Evolutionary conservation across 371 early-diverging fungal species (phyloP), one percentile per base, ranked within the genome.

Genomic region (Syncephalastrum racemosum): DNA sequence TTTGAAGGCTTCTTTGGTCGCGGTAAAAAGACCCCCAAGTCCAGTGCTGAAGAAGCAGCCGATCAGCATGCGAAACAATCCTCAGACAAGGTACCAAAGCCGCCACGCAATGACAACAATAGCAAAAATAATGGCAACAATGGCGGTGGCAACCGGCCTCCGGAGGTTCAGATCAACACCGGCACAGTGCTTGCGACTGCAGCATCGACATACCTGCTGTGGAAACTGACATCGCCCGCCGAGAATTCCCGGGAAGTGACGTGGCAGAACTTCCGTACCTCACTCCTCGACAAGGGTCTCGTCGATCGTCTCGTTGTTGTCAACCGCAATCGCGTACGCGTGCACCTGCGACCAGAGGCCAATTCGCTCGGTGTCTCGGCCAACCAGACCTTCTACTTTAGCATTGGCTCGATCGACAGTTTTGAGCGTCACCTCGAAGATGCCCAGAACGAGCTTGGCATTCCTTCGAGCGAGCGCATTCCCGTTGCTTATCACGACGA

Each of bases 331-430:
- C 67, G 82, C 23, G 98, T 95, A 4, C 83, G 85, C 24, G 95
- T 95, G 3, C 80, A 86, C 50, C 73, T 96, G 46, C 81, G 91
- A 10, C 77, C 83, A 6, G 92, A 91, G 58, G 89, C 89, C 4
- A 62, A 71, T 2, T 74, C 82, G 12, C 56, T 82, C 13, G 80
- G 71, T 22, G 75, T 62, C 14, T 62, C 69, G 23, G 64, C 51
- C 22, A 19, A 50, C 60, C 74, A 64, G 41, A 56, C 62, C 0
- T 82, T 80, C 71, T 81, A 84, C 62, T 98, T 98, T 71, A 88
- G 93, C 43, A 96, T 98, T 46, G 98, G 97, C 24, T 92, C 92
- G n/a, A 89, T 95, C 0, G 98, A 96, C 52, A 83, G 90, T 19
- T 98, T 98, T 78, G 99, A 98, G 73, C 84, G 87, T 45, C 88